These are phyloP conservation scores for Aureobasidium sp. DNA, from an alignment of 2,329 filamentous ascomycete genomes.

Conservation along the genomic window DNA sequence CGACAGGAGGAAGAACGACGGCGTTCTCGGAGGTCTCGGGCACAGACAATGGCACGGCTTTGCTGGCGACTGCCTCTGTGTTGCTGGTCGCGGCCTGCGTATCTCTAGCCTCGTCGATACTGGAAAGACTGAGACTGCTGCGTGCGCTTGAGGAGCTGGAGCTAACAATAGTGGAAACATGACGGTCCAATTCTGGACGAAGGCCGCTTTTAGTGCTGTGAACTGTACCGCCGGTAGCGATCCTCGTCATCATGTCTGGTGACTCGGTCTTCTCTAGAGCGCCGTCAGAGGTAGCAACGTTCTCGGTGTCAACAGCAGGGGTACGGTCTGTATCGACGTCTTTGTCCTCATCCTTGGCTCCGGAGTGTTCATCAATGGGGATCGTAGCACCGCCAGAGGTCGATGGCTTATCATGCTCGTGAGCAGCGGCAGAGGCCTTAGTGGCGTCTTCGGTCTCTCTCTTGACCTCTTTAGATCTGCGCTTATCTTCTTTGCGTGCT, in stretches of 20 bases:
- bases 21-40: neutral
- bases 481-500: slow-evolving; percentile 46
- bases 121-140: slow-evolving; percentile 12
- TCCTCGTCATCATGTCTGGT: slow-evolving; percentile 2
- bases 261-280: slow-evolving; percentile 10
- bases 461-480: slow-evolving; percentile 38
- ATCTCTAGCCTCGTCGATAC: slow-evolving; percentile 16
- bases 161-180: slow-evolving; percentile 26
- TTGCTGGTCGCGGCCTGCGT: neutral
- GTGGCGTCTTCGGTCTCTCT: slow-evolving; percentile 20
- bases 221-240: neutral
- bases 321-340: slow-evolving; percentile 5
- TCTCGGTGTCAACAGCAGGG: neutral
- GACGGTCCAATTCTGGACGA: slow-evolving; percentile 26
- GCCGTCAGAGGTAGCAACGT: neutral
- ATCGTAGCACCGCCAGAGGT: neutral
- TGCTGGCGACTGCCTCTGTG: neutral
- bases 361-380: neutral
- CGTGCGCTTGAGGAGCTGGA: slow-evolving; percentile 17
- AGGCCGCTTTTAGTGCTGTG: slow-evolving; percentile 4
- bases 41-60: neutral
- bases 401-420: slow-evolving; percentile 8
- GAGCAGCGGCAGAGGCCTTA: slow-evolving; percentile 17
- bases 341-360: neutral
- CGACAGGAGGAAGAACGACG: neutral